Evolutionary conservation across 2,329 filamentous ascomycete genomes (phyloP), one percentile per base, ranked within the genome.

Genomic region (Amphichorda felina): DNA sequence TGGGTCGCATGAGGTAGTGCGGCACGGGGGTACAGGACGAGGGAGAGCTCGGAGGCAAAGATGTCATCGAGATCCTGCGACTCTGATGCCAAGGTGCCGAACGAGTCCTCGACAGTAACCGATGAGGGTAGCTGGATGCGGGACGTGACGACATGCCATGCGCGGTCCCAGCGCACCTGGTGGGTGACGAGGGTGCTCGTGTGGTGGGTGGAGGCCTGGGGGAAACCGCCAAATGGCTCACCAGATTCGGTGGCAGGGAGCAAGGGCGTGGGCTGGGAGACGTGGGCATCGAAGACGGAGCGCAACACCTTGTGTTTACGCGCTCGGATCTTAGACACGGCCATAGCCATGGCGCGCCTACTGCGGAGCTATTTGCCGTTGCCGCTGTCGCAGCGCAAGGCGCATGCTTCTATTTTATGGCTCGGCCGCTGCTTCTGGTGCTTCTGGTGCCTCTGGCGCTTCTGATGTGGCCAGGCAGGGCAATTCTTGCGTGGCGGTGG

Each of bases 91-190:
- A 69, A 49, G 16, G 61, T 54, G 21, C 68, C 70, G 46, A 72
- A 72, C 17, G 66, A 69, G 46, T 72, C 69, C 46, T 73, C 67
- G 7, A 59, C 62, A 2, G 70, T 58, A 30, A 71, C 68, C 8
- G 69, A 70, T n/a, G 63, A 53, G 8, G 73, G 70, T 16, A 80
- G 59, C 32, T 65, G 63, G 31, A 80, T 69, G 24, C 60, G 61
- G 21, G 69, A 63, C 13, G 74, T 79, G 40, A 79, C 73, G 19
- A 62, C 56, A 48, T 75, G 70, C 76, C 76, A 80, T 39, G 75
- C 72, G 41, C 68, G 60, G 48, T 79, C 72, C 63, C 68, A 77
- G 42, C 62, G 63, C 36, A 66, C 60, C 53, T 78, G 75, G 43
- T 75, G 65, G 40, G 59, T 55, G 24, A 50, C 44, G 19, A 29